Evolutionary conservation across 2,329 filamentous ascomycete species (phyloP).

Genomic region (Bisporella sp.): DNA sequence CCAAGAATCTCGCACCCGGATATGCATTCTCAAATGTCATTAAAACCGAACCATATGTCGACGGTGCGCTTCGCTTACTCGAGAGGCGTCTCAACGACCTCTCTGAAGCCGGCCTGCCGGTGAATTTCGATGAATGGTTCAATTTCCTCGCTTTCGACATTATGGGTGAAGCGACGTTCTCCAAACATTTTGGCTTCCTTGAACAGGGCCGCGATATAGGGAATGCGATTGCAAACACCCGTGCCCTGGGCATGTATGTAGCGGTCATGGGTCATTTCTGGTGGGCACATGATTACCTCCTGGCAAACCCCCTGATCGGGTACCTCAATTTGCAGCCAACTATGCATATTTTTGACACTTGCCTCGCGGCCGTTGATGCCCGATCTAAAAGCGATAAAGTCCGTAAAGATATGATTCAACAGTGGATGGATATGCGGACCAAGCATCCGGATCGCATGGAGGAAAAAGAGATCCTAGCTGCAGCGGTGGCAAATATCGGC

Average conservation of each 20-base stretch:
- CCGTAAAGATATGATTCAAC: constrained; percentile 30
- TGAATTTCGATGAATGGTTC: constrained; percentile 35
- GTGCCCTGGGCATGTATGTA: constrained; percentile 26
- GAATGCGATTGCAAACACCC: constrained; percentile 29
- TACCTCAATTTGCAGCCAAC: constrained; percentile 29
- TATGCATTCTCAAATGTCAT: constrained; percentile 27
- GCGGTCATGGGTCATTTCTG: constrained; percentile 28
- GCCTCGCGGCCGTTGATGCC: constrained; percentile 24
- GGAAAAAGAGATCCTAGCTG: constrained; percentile 28
- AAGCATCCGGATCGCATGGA: constrained; percentile 28
- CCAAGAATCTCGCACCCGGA: constrained; percentile 27
- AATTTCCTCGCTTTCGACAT: constrained; percentile 32
- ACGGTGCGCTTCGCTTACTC: constrained; percentile 24
- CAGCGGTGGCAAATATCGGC: constrained; percentile 30
- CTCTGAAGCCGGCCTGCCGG: constrained; percentile 11
- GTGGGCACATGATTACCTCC: constrained; percentile 28
- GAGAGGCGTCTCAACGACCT: constrained; percentile 22
- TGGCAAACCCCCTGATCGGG: constrained; percentile 32
- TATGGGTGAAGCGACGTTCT: constrained; percentile 29
- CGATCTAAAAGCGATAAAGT: constrained; percentile 27
- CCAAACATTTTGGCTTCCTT: constrained; percentile 28
- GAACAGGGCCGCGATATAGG: constrained; percentile 28
- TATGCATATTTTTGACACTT: constrained; percentile 33
- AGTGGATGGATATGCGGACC: constrained; percentile 28
- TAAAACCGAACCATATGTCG: constrained; percentile 21